Conservation (phyloP, 1,284 basidiomycete genomes). For the Ceratobasidium papillatum region DNA sequence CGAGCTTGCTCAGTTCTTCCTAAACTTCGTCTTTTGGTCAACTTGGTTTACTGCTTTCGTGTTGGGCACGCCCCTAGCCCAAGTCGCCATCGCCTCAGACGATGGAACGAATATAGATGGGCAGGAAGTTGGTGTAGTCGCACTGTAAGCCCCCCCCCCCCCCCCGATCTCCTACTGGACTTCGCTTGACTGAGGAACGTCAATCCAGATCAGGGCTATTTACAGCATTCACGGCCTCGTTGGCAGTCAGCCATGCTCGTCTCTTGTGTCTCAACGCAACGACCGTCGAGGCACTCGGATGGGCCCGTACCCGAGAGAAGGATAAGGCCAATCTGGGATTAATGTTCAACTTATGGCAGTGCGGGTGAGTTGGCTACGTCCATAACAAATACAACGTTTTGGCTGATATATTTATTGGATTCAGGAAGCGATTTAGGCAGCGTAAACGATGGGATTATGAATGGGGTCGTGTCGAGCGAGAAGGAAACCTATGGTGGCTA, state of each 20-base stretch:
- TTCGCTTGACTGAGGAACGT: neutral
- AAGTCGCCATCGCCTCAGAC: slow-evolving; percentile 52
- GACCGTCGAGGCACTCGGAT: slow-evolving; percentile 77
- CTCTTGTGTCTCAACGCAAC: slow-evolving; percentile 73
- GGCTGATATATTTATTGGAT: neutral
- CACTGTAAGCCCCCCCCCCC: slow-evolving; percentile 57
- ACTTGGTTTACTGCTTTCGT: slow-evolving; percentile 66
- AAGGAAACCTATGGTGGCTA: slow-evolving; percentile 89
- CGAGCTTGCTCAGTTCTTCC: slow-evolving; percentile 63
- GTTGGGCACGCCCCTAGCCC: slow-evolving; percentile 63
- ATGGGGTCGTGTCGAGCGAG: slow-evolving; percentile 75
- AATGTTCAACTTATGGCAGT: slow-evolving; percentile 58
- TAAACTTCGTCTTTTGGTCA: slow-evolving; percentile 73
- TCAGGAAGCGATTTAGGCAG: slow-evolving; percentile 25
- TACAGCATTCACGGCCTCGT: slow-evolving; percentile 68
- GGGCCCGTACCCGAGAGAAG: slow-evolving; percentile 65
- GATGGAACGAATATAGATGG: slow-evolving; percentile 59
- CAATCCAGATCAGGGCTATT: slow-evolving; percentile 67
- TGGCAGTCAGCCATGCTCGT: slow-evolving; percentile 67
- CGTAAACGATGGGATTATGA: slow-evolving; percentile 71
- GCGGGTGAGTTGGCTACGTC: slow-evolving; percentile 55
- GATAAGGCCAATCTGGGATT: slow-evolving; percentile 63
- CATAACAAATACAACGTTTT: neutral
- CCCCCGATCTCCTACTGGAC: too few relatives aligned
- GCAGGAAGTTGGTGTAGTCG: slow-evolving; percentile 71